Base-by-base conservation (phyloP, 1,139 yeast genomes). In the Ogataea hybrid region DNA sequence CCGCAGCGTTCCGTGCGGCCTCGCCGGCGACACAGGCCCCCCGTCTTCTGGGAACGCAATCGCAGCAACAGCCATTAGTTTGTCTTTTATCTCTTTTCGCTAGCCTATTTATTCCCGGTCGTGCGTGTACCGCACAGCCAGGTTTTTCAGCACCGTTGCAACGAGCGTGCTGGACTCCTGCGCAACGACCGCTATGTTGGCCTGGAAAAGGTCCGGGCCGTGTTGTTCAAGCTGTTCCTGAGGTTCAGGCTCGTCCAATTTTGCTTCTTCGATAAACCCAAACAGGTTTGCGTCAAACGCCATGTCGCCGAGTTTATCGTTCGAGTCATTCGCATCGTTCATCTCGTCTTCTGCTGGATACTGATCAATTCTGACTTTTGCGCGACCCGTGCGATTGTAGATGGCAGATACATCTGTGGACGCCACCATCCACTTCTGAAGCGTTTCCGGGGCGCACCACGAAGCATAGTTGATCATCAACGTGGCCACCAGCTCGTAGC, bases 1-100 rank as follows among this genome's bases (percentile, higher is more conserved):
- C 11, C 53, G 42, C 21, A 62, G 33, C 4, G 64, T 57, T 17
- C 57, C 52, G 37, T 58, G 61, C 30, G 43, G 48, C 6, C 48
- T 43, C 17, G 34, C 20, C 6, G 42, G 35, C 3, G 51, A 30
- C 14, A 25, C 12, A 5, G 18, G 20, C 6, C 29, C 22, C 3
- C 46, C 14, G 25, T 56, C 53, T 42, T 62, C 67, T 0, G 67
- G 67, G 31, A 62, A 62, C 6, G 65, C 50, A 7, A 62, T 53
- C 6, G 51, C 49, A 3, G 59, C 56, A 7, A 59, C 41, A 32
- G 37, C 16, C 41, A 37, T 37, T 12, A 16, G 25, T 15, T 20
- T 9, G 22, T 21, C 31, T 20, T 9, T 2, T 7, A 32, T 17
- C 11, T 25, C 12, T 17, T 18, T 17, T 16, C 10, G 21, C 29